Percentiles rank a stretch among this genome's conserved stretches.
Conservation (phyloP, 805 yeast species). For the Scheffersomyces stipitis region DNA sequence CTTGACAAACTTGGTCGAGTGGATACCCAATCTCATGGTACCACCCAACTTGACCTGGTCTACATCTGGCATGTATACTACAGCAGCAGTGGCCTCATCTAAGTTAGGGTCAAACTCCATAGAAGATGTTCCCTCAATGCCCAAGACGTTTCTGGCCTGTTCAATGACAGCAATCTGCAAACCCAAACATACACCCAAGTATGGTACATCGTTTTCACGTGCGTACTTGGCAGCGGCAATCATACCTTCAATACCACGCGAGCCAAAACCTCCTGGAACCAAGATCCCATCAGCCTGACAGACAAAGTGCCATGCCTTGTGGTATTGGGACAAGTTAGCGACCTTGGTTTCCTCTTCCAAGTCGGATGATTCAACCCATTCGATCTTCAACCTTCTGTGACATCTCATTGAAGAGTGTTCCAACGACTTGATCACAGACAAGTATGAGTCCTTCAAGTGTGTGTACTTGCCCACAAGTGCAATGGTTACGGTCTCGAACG, state of each 20-base stretch:
- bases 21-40: slow-evolving; percentile 96
- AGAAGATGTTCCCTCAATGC: slow-evolving; percentile 67
- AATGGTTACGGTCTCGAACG: slow-evolving; percentile 84
- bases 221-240: slow-evolving; percentile 96
- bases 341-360: slow-evolving; percentile 73
- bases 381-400: slow-evolving; percentile 77
- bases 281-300: slow-evolving; percentile 95
- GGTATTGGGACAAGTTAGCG: slow-evolving; percentile 71
- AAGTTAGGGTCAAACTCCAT: slow-evolving; percentile 75
- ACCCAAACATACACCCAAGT: slow-evolving; percentile 95
- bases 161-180: slow-evolving; percentile 97
- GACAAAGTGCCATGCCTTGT: slow-evolving; percentile 92
- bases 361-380: slow-evolving; percentile 95
- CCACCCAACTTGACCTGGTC: slow-evolving; percentile 96
- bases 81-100: slow-evolving; percentile 65
- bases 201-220: slow-evolving; percentile 92
- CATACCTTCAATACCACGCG: slow-evolving; percentile 98
- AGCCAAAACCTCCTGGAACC: slow-evolving; percentile 98
- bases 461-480: slow-evolving; percentile 98
- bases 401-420: slow-evolving; percentile 95
- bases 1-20: slow-evolving; percentile 78
- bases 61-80: slow-evolving; percentile 98
- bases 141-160: slow-evolving; percentile 78
- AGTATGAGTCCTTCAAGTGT: slow-evolving; percentile 88
- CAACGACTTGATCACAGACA: slow-evolving; percentile 90